These are phyloP conservation scores for Trichoderma virens DNA, from an alignment of 495 filamentous ascomycete genomes.

Conservation along the genomic window DNA sequence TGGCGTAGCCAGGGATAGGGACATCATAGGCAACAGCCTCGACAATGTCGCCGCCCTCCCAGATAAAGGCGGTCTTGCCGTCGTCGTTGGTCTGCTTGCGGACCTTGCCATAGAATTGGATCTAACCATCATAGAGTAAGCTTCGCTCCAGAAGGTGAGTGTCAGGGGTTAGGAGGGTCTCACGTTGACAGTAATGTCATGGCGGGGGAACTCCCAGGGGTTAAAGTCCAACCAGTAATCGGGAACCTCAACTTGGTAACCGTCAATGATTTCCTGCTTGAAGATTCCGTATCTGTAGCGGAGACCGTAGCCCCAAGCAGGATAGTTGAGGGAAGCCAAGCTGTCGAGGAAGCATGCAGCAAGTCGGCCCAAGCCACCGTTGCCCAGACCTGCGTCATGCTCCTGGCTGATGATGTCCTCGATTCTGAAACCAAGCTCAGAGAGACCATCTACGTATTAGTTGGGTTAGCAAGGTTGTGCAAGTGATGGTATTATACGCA, in stretches of 20 bases:
- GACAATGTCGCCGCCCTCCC: slow-evolving; percentile 92
- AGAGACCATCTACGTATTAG: slow-evolving; percentile 44
- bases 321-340: slow-evolving; percentile 85
- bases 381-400: slow-evolving; percentile 92
- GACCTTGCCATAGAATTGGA: slow-evolving; percentile 90
- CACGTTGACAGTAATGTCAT: slow-evolving; percentile 84
- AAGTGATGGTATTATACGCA: slow-evolving; percentile 9
- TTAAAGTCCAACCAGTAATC: slow-evolving; percentile 99
- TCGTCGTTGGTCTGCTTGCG: slow-evolving; percentile 61
- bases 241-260: slow-evolving; percentile 94
- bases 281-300: slow-evolving; percentile 97
- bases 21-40: slow-evolving; percentile 93
- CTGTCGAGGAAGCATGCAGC: slow-evolving; percentile 97
- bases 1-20: slow-evolving; percentile 85
- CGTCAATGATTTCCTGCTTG: slow-evolving; percentile 97
- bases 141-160: too few relatives aligned
- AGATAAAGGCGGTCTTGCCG: slow-evolving; percentile 63
- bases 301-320: slow-evolving; percentile 94
- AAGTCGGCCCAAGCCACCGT: slow-evolving; percentile 89
- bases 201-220: slow-evolving; percentile 96
- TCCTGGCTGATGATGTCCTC: slow-evolving; percentile 94
- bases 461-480: background rate
- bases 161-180: slow-evolving; percentile 15
- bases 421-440: slow-evolving; percentile 88
- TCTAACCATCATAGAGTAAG: slow-evolving; percentile 26